These are phyloP conservation scores for Arthroderma sp. DNA, from an alignment of 2,329 filamentous ascomycete species.

Conservation along the genomic window DNA sequence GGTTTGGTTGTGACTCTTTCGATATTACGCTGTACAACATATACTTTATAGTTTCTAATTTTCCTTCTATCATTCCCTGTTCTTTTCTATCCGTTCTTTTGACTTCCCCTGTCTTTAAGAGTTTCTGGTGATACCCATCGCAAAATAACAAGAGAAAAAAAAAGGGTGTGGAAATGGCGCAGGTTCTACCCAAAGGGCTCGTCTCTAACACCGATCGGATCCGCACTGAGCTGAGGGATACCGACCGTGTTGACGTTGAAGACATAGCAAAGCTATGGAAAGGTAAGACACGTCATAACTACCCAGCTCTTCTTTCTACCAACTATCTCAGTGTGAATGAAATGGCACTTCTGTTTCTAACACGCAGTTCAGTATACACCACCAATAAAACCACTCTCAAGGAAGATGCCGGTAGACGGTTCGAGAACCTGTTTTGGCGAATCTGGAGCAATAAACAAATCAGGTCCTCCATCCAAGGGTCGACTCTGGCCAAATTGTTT, in stretches of 20 bases:
- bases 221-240: slow-evolving; percentile 23
- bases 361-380: slow-evolving; percentile 29
- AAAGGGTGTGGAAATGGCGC: slow-evolving; percentile 20
- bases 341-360: slow-evolving; percentile 7
- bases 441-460: slow-evolving; percentile 34
- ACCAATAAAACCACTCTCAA: slow-evolving; percentile 31
- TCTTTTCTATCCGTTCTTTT: not conserved
- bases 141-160: not conserved
- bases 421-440: slow-evolving; percentile 43
- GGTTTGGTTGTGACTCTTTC: too few relatives aligned
- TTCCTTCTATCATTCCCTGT: not conserved
- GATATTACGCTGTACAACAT: too few relatives aligned
- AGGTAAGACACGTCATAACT: slow-evolving; percentile 22
- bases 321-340: not conserved
- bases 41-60: too few relatives aligned
- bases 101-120: not conserved
- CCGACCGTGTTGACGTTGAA: slow-evolving; percentile 25
- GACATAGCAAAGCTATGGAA: slow-evolving; percentile 36
- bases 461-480: slow-evolving; percentile 23
- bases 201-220: slow-evolving; percentile 24
- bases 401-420: slow-evolving; percentile 27
- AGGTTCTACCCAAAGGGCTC: slow-evolving; percentile 28
- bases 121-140: not conserved
- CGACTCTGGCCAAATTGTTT: slow-evolving; percentile 31
- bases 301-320: slow-evolving; percentile 6